Percentiles rank a stretch among this genome's conserved stretches.
phyloP scores from a whole-genome alignment of 2,329 filamentous ascomycete genomes.

The Neonectria ditissima region DNA sequence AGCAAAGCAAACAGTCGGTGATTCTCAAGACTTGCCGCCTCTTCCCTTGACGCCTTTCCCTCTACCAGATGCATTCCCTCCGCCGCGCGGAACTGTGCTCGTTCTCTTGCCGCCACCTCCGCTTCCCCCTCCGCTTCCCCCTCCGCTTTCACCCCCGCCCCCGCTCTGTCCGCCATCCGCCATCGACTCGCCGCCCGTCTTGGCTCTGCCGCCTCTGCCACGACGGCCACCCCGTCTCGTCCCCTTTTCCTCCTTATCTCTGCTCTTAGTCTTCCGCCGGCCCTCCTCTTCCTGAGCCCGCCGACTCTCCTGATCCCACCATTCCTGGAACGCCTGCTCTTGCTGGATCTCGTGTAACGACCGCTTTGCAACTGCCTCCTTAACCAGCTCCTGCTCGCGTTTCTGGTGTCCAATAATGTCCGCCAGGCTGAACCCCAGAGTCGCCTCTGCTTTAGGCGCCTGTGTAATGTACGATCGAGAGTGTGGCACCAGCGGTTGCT shows the following conservation, averaged over 20 bases:
- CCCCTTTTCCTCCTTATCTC: conserved; percentile 58
- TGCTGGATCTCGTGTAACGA: conserved; percentile 95
- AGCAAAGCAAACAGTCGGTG: conserved; percentile 14
- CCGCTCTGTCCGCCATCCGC: conserved; percentile 35
- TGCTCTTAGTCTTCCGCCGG: conserved; percentile 52
- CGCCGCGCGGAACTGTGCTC: conserved; percentile 32
- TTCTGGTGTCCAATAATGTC: conserved; percentile 92
- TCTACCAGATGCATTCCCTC: conserved; percentile 29
- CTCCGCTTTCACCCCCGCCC: conserved; percentile 17
- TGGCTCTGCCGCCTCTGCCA: conserved; percentile 48
- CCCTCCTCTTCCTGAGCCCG: conserved; percentile 75
- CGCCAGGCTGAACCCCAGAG: conserved; percentile 79
- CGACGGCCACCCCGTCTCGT: conserved; percentile 46
- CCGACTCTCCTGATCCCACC: conserved; percentile 90
- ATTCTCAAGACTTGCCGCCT: conserved; percentile 33
- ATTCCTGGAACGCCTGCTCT: conserved; percentile 96
- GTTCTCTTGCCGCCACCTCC: conserved; percentile 24
- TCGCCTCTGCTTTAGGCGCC: conserved; percentile 70
- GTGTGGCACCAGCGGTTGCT: conserved; percentile 65
- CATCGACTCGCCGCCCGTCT: conserved; percentile 35
- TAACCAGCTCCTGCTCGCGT: conserved; percentile 83
- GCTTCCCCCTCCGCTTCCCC: conserved; percentile 19
- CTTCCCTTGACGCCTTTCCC: conserved; percentile 40
- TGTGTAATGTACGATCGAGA: conserved; percentile 70
- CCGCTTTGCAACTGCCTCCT: conserved; percentile 86